Conservation (phyloP, 2,329 filamentous ascomycete genomes). For the Penicillium sp. region DNA sequence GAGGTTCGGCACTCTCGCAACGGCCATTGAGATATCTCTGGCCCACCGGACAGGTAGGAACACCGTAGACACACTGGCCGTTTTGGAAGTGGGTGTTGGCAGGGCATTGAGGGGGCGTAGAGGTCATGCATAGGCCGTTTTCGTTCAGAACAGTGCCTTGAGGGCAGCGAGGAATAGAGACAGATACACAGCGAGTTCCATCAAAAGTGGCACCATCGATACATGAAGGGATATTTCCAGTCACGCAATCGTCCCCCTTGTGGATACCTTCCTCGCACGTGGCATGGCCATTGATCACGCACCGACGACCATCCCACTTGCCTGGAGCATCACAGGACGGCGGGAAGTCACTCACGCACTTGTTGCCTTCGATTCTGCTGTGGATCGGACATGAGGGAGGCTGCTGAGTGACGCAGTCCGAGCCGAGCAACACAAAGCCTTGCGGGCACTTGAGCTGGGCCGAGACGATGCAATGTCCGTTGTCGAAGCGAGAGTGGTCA, state of each 20-base stretch:
- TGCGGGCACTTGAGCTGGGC: neutral
- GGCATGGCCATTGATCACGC: neutral
- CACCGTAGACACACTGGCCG: constrained; percentile 2
- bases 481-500: neutral
- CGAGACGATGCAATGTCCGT: neutral
- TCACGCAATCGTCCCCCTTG: constrained; percentile 2
- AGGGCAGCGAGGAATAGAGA: neutral
- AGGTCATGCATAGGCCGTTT: constrained; percentile 2
- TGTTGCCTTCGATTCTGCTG: constrained; percentile 1
- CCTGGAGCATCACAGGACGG: constrained; percentile 1
- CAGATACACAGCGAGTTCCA: neutral
- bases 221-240: neutral
- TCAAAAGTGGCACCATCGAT: neutral
- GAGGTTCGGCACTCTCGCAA: neutral
- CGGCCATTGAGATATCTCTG: neutral
- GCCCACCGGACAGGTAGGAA: neutral
- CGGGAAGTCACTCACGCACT: neutral
- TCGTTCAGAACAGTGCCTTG: neutral
- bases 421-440: neutral
- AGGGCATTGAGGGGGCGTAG: constrained; percentile 1
- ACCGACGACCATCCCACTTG: constrained; percentile 5
- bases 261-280: constrained; percentile 1
- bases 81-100: constrained; percentile 1
- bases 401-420: neutral
- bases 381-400: neutral